Evolutionary conservation across 352 stramenopile genomes (phyloP).

Genomic region (Phytophthora pisi): DNA sequence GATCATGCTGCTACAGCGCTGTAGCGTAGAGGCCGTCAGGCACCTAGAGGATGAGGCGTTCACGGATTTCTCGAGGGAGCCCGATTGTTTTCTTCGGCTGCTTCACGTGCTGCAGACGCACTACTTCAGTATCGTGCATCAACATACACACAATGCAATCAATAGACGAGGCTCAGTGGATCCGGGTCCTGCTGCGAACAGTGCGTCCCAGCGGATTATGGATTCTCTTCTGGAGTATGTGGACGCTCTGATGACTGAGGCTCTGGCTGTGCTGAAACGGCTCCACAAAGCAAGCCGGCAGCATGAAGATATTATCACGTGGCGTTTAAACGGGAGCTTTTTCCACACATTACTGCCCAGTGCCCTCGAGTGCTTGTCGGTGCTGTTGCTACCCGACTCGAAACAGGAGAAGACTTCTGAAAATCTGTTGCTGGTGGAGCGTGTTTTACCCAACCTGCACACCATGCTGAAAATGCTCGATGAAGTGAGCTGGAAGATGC

Average conservation of each 20-base stretch:
- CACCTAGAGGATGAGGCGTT: slow-evolving; percentile 29
- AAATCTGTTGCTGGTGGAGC: slow-evolving; percentile 39
- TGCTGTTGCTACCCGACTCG: slow-evolving; percentile 27
- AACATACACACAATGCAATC: background rate
- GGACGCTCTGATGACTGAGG: slow-evolving; percentile 41
- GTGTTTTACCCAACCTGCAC: slow-evolving; percentile 42
- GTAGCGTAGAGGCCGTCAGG: slow-evolving; percentile 25
- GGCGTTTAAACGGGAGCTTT: slow-evolving; percentile 56
- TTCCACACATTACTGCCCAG: slow-evolving; percentile 51
- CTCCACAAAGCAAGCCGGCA: slow-evolving; percentile 61
- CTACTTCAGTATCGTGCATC: slow-evolving; percentile 41
- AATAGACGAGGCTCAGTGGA: background rate
- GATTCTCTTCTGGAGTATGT: slow-evolving; percentile 46
- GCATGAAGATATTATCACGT: slow-evolving; percentile 57
- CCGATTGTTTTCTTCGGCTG: slow-evolving; percentile 41
- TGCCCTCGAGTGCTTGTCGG: slow-evolving; percentile 51
- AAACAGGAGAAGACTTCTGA: background rate
- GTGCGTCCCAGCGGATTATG: slow-evolving; percentile 26
- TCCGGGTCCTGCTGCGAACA: background rate
- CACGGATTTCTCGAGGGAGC: slow-evolving; percentile 15
- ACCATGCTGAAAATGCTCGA: slow-evolving; percentile 65
- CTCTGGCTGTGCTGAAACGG: slow-evolving; percentile 44
- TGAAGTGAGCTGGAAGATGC: slow-evolving; percentile 68
- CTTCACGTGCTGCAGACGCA: slow-evolving; percentile 50
- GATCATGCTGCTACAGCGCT: slow-evolving; percentile 30